These are phyloP conservation scores for Theileria equi DNA, from an alignment of 169 alveolate genomes.

Conservation along the genomic window DNA sequence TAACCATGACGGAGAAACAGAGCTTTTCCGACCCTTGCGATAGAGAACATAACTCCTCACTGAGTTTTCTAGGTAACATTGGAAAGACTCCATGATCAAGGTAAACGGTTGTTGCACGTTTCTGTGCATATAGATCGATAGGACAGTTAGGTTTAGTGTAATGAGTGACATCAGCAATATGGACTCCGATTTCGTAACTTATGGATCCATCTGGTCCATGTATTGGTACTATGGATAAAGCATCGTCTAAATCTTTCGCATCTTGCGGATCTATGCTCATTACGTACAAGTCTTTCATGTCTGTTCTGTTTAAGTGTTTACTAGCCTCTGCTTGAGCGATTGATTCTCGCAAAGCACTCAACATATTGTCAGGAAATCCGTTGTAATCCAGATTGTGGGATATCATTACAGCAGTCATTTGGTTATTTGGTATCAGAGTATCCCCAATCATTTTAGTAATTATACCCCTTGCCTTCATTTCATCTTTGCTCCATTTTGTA, in stretches of 20 bases:
- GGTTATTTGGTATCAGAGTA: constrained; percentile 17
- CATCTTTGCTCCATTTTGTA: constrained; percentile 30
- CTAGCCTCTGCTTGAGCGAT: constrained; percentile 15
- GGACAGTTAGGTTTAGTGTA: constrained; percentile 89
- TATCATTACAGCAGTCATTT: constrained; percentile 50
- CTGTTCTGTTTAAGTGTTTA: constrained; percentile 19
- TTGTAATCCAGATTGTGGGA: constrained; percentile 50
- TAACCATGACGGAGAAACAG: constrained; percentile 82
- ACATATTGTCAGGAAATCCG: constrained; percentile 41
- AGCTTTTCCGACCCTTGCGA: constrained; percentile 82
- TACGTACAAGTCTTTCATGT: constrained; percentile 47
- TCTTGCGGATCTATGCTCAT: constrained; percentile 95
- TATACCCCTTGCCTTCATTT: constrained; percentile 53
- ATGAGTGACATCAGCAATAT: constrained; percentile 97
- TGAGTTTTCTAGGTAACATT: constrained; percentile 86
- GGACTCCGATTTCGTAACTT: constrained; percentile 91
- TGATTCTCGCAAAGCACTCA: constrained; percentile 15
- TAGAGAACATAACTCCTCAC: constrained; percentile 85
- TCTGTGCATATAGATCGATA: constrained; percentile 93
- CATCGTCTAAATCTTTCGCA: constrained; percentile 98
- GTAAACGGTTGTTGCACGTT: constrained; percentile 85
- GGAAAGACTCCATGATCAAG: constrained; percentile 83
- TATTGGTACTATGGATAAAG: constrained; percentile 87
- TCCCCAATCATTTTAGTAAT: constrained; percentile 33
- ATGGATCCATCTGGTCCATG: constrained; percentile 68